phyloP scores from a whole-genome alignment of 1,139 yeast species.

The Diutina scorzettiae region DNA sequence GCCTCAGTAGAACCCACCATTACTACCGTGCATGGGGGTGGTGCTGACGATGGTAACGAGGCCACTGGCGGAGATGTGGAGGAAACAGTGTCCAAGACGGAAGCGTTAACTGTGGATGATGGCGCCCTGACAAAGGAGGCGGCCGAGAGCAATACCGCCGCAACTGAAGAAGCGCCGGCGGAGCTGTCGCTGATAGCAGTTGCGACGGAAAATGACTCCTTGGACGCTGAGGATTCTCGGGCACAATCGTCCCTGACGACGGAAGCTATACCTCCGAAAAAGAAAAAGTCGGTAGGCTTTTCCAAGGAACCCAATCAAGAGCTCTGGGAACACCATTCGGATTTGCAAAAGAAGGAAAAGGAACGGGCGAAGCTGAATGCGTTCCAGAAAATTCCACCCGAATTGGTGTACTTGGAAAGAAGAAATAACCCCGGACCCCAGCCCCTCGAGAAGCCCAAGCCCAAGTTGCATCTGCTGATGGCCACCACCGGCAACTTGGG shows the following conservation, averaged over 20 bases:
- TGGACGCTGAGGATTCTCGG: too few species aligned
- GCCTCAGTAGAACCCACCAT: too few species aligned
- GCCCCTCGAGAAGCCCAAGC: slow-evolving; percentile 12
- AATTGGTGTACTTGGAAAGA: slow-evolving; percentile 26
- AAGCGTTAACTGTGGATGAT: background rate
- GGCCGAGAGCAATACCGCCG: too few species aligned
- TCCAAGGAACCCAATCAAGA: slow-evolving; percentile 30
- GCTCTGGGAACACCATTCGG: slow-evolving; percentile 22
- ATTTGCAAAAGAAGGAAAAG: slow-evolving; percentile 16
- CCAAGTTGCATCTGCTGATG: slow-evolving; percentile 8
- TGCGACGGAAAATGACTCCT: too few species aligned
- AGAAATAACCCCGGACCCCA: slow-evolving; percentile 14
- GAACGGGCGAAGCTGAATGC: slow-evolving; percentile 19
- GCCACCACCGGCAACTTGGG: slow-evolving; percentile 15
- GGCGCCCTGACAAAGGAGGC: too few species aligned
- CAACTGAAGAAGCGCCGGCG: background rate
- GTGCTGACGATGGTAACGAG: background rate
- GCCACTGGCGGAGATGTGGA: background rate
- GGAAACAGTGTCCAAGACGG: background rate
- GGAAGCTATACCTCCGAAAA: background rate
- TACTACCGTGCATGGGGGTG: too few species aligned
- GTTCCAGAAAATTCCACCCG: slow-evolving; percentile 34
- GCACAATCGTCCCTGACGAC: too few species aligned
- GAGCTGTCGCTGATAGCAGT: too few species aligned
- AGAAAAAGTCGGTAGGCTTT: slow-evolving; percentile 26